Conservation (phyloP, 441 rosid genomes). For the Syzygium syzygioides region DNA sequence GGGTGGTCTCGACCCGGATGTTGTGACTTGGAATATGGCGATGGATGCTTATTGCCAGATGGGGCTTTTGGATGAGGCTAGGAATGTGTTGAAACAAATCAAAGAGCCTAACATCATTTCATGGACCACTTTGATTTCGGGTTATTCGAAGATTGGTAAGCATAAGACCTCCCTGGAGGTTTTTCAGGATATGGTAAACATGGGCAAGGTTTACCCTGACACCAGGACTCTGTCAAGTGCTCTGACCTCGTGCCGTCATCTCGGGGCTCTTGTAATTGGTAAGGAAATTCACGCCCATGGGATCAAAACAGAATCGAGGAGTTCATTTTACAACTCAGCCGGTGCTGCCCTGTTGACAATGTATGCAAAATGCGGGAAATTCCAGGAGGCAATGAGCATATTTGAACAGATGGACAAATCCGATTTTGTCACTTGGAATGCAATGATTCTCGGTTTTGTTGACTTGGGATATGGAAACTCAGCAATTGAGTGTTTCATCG, state of each 20-base stretch:
- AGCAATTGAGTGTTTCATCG: slow-evolving; percentile 13
- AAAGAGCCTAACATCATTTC: slow-evolving; percentile 15
- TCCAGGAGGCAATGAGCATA: slow-evolving; percentile 7
- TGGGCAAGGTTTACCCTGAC: slow-evolving; percentile 13
- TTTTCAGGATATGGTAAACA: slow-evolving; percentile 11
- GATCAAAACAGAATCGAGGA: slow-evolving; percentile 6
- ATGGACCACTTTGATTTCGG: slow-evolving; percentile 21
- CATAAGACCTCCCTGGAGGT: slow-evolving; percentile 6
- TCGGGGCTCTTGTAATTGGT: slow-evolving; percentile 11
- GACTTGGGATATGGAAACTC: slow-evolving; percentile 10
- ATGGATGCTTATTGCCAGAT: slow-evolving; percentile 20
- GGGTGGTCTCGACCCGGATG: slow-evolving; percentile 13
- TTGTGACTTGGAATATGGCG: slow-evolving; percentile 14
- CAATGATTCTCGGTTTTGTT: slow-evolving; percentile 18
- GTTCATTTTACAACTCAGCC: slow-evolving; percentile 14
- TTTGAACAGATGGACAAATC: slow-evolving; percentile 23
- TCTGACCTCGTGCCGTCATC: slow-evolving; percentile 23
- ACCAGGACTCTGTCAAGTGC: slow-evolving; percentile 22
- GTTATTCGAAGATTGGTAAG: slow-evolving; percentile 12
- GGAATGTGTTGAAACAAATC: slow-evolving; percentile 9
- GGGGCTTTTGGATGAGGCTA: slow-evolving; percentile 16
- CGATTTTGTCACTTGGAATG: slow-evolving; percentile 25
- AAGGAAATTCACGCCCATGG: slow-evolving; percentile 23
- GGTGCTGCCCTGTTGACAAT: slow-evolving; percentile 26
- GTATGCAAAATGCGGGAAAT: slow-evolving; percentile 18